Conservation (phyloP, 2,329 filamentous ascomycete genomes). For the Emmonsia crescens region DNA sequence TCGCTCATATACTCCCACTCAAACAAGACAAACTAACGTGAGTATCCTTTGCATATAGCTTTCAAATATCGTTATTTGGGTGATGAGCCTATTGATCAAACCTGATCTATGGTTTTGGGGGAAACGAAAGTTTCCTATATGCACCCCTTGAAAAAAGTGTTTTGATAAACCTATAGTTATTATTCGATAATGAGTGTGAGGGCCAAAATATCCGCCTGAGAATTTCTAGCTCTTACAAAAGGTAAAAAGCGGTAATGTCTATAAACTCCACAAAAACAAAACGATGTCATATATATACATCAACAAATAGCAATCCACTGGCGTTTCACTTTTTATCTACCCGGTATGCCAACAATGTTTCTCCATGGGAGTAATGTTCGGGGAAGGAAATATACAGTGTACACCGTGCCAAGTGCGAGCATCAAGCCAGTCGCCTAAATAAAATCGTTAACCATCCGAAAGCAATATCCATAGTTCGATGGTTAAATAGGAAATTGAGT, state of each 20-base stretch:
- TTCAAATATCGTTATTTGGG: constrained; percentile 29
- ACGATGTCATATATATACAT: neutral
- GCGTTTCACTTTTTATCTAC: constrained; percentile 18
- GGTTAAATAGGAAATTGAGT: constrained; percentile 15
- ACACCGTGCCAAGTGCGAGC: constrained; percentile 39
- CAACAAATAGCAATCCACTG: neutral
- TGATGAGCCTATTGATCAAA: constrained; percentile 19
- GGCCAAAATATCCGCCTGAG: neutral
- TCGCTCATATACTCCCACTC: neutral
- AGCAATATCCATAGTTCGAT: neutral
- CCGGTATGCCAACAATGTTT: constrained; percentile 36
- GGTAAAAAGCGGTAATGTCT: neutral
- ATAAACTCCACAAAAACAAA: constrained; percentile 3
- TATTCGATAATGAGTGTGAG: neutral
- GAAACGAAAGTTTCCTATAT: neutral
- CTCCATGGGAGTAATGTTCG: constrained; percentile 35
- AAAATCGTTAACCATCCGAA: constrained; percentile 6
- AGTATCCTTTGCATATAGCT: constrained; percentile 21
- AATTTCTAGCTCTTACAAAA: neutral
- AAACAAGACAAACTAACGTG: neutral
- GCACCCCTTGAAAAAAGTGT: neutral
- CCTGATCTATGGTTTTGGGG: neutral
- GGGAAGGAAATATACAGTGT: constrained; percentile 42
- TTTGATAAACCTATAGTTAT: neutral
- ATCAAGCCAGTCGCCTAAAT: constrained; percentile 40